Percentiles rank a stretch among this genome's conserved stretches.
phyloP scores from a whole-genome alignment of 768 basidiomycete genomes.

The Suillus clintonianus region DNA sequence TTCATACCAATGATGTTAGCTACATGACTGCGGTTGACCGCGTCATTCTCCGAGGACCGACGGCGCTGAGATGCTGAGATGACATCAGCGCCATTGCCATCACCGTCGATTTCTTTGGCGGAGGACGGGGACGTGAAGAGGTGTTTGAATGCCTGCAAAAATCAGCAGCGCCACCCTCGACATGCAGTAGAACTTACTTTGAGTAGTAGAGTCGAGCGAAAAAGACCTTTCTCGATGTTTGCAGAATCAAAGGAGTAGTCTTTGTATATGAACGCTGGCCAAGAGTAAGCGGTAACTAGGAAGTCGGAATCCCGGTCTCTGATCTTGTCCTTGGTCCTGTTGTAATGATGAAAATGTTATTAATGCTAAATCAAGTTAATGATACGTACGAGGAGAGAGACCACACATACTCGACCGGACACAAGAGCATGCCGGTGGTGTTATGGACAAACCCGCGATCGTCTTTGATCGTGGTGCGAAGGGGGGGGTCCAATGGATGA shows the following conservation, averaged over 20 bases:
- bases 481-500: neutral
- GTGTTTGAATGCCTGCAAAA: slow-evolving; percentile 11
- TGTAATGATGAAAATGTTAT: no score
- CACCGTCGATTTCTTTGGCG: neutral
- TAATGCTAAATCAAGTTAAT: no score
- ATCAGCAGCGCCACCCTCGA: no score
- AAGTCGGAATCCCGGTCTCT: neutral
- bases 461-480: neutral
- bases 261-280: slow-evolving; percentile 7
- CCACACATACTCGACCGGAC: no score
- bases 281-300: neutral
- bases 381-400: no score
- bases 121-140: slow-evolving; percentile 16
- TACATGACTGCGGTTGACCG: neutral
- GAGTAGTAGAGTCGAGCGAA: slow-evolving; percentile 6
- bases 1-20: slow-evolving; percentile 8
- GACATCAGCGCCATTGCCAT: neutral
- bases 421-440: no score
- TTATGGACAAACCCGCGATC: neutral
- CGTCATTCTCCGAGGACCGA: neutral
- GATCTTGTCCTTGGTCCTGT: neutral
- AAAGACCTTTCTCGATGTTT: slow-evolving; percentile 13
- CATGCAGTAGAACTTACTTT: neutral
- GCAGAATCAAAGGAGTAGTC: slow-evolving; percentile 5
- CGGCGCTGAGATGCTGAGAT: neutral